Percentiles rank a stretch among this genome's conserved stretches.
Evolutionary conservation across 2,329 filamentous ascomycete genomes (phyloP).

Genomic region (Trichoderma gracile): DNA sequence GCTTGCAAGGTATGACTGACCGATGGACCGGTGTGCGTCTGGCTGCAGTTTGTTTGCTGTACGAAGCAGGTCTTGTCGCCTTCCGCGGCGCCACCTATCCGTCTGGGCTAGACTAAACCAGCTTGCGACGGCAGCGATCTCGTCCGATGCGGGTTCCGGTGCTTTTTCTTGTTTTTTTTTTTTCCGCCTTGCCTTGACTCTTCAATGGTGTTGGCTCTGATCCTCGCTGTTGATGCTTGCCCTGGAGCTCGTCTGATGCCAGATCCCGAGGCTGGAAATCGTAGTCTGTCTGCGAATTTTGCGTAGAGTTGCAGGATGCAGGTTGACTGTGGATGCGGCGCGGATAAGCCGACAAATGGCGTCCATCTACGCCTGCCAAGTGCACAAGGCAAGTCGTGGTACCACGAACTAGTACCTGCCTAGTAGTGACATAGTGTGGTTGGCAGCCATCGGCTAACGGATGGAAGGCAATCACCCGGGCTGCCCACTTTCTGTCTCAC

Average conservation of each 20-base stretch:
- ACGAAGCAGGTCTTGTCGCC: slow-evolving; percentile 1
- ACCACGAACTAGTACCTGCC: too few relatives aligned
- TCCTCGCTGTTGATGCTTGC: background rate
- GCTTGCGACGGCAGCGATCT: slow-evolving; percentile 12
- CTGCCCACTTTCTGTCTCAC: background rate
- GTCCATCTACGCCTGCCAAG: background rate
- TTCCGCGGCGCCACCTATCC: slow-evolving; percentile 17
- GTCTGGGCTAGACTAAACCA: slow-evolving; percentile 13
- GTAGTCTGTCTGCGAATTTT: slow-evolving; percentile 1
- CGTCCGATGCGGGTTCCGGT: background rate
- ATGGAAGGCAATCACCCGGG: slow-evolving; percentile 2
- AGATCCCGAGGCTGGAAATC: background rate
- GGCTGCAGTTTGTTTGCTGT: slow-evolving; percentile 21
- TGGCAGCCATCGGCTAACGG: background rate
- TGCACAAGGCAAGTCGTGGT: too few relatives aligned
- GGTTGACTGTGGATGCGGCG: slow-evolving; percentile 8
- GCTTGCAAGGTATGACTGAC: slow-evolving; percentile 23
- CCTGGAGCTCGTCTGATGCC: background rate
- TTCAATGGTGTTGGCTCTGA: background rate
- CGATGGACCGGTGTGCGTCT: slow-evolving; percentile 14
- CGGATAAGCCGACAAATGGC: slow-evolving; percentile 17
- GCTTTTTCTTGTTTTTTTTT: background rate
- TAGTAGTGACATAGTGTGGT: background rate
- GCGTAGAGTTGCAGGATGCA: slow-evolving; percentile 16
- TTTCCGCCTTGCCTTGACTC: background rate